phyloP scores from a whole-genome alignment of 768 basidiomycete species.

The Suillus clintonianus region DNA sequence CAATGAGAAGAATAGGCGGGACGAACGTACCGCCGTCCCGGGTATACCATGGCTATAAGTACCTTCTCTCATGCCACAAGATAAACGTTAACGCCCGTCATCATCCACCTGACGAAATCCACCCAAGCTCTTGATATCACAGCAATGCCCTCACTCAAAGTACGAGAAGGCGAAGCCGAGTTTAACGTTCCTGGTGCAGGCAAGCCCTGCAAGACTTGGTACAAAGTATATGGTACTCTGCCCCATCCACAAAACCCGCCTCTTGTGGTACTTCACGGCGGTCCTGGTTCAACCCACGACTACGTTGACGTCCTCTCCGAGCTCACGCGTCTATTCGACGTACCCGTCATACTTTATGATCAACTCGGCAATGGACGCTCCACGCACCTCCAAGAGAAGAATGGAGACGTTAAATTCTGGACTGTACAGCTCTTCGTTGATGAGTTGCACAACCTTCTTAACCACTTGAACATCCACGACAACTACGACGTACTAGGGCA shows the following conservation, averaged over 20 bases:
- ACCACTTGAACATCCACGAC: slow-evolving; percentile 45
- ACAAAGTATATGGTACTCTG: slow-evolving; percentile 50
- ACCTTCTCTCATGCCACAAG: background rate
- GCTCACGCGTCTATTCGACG: slow-evolving; percentile 35
- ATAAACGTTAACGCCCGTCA: background rate
- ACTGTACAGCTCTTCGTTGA: slow-evolving; percentile 52
- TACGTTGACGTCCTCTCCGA: slow-evolving; percentile 43
- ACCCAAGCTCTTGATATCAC: background rate
- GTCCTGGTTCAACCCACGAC: slow-evolving; percentile 48
- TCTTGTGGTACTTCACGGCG: slow-evolving; percentile 55
- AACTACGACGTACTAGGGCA: slow-evolving; percentile 46
- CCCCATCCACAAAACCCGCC: slow-evolving; percentile 35
- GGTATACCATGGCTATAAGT: background rate
- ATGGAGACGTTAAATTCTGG: slow-evolving; percentile 45
- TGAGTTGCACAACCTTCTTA: slow-evolving; percentile 43
- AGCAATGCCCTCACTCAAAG: slow-evolving; percentile 26
- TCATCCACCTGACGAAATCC: background rate
- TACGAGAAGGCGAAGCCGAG: slow-evolving; percentile 32
- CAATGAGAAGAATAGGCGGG: background rate
- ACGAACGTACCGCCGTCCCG: background rate
- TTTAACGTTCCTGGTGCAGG: slow-evolving; percentile 28
- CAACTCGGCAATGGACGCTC: slow-evolving; percentile 58
- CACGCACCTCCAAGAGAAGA: slow-evolving; percentile 53
- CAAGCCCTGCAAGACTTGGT: slow-evolving; percentile 48
- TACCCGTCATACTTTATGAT: slow-evolving; percentile 57